Base-by-base conservation (phyloP, 2,329 filamentous ascomycete genomes). In the Fusarium secorum region DNA sequence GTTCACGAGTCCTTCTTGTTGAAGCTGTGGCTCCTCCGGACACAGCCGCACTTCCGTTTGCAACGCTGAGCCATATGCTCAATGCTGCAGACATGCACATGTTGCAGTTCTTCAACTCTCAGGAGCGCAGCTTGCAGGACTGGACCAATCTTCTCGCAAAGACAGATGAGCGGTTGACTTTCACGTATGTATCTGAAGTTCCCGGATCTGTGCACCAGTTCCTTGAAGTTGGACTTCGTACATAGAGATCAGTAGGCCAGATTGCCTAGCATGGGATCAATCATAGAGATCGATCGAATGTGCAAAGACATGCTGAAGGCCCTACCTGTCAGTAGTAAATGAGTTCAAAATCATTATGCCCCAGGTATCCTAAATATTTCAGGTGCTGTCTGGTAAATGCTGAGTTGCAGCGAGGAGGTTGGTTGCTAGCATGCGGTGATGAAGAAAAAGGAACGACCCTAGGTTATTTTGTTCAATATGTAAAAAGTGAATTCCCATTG, bases 31-130 rank as follows among this genome's bases (percentile, higher is more conserved):
- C 49, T 3, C 61, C 60, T 13, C 60, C 64, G 20, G 77, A 76
- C 15, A 75, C 74, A 39, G 75, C 76, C 11, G 73, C 70, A 5
- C 70, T 66, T 32, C 60, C 44, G 3, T 62, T 62, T 36, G 45
- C 24, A 4, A 54, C 33, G 17, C 32, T 67, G 10, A 38, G 55
- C 0, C 64, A 68, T 4, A 41, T 61, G 28, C 30, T 68, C 22
- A 58, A 36, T 22, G 66, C 52, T 4, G 52, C 39, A 1, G 73
- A 87, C 73, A 60, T 88, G 65, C 78, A 83, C 32, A 81, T 87
- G 79, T 81, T 86, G 79, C 79, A 81, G 14, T 68, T 85, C 4
- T 84, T 85, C 51, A 86, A 85, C 65, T 80, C 80, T 3, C 39
- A 58, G 33, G 70, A 75, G 54, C 55, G 71, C 10, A 64, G 10